These are phyloP conservation scores for Passalora sequoiae DNA, from an alignment of 2,329 filamentous ascomycete species.

Conservation along the genomic window DNA sequence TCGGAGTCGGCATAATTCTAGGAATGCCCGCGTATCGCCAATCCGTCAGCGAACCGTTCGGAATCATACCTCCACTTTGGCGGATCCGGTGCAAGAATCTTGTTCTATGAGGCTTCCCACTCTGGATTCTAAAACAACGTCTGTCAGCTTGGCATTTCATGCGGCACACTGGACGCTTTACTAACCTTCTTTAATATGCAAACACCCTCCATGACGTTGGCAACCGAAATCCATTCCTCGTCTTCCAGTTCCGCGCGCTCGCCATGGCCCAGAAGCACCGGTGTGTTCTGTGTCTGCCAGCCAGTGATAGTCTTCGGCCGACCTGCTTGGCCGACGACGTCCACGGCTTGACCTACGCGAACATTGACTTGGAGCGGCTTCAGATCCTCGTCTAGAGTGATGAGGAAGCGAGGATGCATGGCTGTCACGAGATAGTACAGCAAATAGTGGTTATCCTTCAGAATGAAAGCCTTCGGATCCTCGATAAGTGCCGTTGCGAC, in stretches of 20 bases:
- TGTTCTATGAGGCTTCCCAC: constrained; percentile 27
- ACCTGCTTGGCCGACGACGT: constrained; percentile 94
- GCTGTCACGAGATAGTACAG: constrained; percentile 96
- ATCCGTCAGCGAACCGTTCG: no score
- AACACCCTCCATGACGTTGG: constrained; percentile 84
- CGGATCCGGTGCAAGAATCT: no score
- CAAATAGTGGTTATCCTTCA: constrained; percentile 76
- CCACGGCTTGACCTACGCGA: constrained; percentile 93
- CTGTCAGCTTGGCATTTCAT: not conserved
- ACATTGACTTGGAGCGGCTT: constrained; percentile 94
- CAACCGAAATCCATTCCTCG: constrained; percentile 91
- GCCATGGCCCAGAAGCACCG: constrained; percentile 86
- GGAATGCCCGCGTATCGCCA: no score
- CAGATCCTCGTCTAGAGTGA: constrained; percentile 91
- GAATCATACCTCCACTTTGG: no score
- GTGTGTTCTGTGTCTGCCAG: constrained; percentile 99
- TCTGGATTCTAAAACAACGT: constrained; percentile 28
- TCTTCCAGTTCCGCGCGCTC: constrained; percentile 96
- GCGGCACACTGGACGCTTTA: constrained; percentile 4
- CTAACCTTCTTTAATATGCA: constrained; percentile 95
- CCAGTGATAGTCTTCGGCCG: constrained; percentile 98
- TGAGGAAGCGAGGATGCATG: constrained; percentile 93
- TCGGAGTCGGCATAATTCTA: no score
- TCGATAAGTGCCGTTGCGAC: constrained; percentile 93
- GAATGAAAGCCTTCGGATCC: constrained; percentile 72